Percentiles rank a stretch among this genome's conserved stretches.
phyloP scores from a whole-genome alignment of 2,329 filamentous ascomycete genomes.

The Hypoxylon sp. region DNA sequence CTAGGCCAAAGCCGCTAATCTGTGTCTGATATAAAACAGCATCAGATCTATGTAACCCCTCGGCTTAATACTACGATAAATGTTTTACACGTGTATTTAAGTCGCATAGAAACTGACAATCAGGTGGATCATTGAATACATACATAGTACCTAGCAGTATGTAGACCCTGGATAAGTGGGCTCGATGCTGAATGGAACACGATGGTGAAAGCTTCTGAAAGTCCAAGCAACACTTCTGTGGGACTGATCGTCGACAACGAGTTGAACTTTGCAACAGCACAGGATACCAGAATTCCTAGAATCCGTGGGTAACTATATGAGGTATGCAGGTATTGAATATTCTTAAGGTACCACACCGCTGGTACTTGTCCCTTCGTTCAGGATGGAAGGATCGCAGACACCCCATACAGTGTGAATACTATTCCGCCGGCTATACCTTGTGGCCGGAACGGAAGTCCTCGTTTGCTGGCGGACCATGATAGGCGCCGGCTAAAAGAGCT shows the following conservation, averaged over 20 bases:
- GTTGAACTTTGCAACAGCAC: conserved; percentile 31
- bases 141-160: too few relatives aligned
- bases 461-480: conserved; percentile 17
- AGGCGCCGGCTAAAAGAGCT: conserved; percentile 36
- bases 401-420: conserved; percentile 23
- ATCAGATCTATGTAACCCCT: conserved; percentile 15
- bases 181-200: conserved; percentile 28
- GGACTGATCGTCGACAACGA: conserved; percentile 40
- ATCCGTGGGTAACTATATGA: not conserved
- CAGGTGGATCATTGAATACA: conserved; percentile 21
- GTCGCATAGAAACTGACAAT: conserved; percentile 16
- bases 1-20: not conserved
- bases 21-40: conserved; percentile 2
- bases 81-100: conserved; percentile 20
- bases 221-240: conserved; percentile 29
- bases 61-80: conserved; percentile 15
- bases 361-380: conserved; percentile 19
- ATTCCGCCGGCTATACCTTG: conserved; percentile 4
- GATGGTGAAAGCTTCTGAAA: conserved; percentile 31
- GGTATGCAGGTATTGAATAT: conserved; percentile 7
- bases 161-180: conserved; percentile 29
- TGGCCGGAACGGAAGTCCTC: conserved; percentile 12
- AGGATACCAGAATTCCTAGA: conserved; percentile 5
- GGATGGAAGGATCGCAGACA: conserved; percentile 35
- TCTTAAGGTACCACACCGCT: conserved; percentile 16